A percentile compares a stretch with the other conserved stretches of the same genome.
phyloP scores from a whole-genome alignment of 345 rosid species.

The Moricandia moricandioides region DNA sequence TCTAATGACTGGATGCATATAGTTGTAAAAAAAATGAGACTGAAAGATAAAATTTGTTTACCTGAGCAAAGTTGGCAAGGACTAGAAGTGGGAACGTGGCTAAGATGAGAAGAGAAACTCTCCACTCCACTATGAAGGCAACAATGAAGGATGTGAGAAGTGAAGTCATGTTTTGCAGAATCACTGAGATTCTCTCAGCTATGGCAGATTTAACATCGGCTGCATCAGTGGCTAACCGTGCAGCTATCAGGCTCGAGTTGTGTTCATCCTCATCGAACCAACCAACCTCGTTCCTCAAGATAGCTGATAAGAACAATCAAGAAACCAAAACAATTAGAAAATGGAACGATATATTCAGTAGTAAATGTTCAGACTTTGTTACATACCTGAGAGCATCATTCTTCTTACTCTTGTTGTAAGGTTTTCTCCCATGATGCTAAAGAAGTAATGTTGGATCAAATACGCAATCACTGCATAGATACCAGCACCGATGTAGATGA shows the following conservation, averaged over 20 bases:
- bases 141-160: constrained; percentile 96
- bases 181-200: constrained; percentile 95
- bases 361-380: background rate
- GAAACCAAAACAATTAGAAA: constrained; percentile 3
- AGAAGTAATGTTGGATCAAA: constrained; percentile 97
- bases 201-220: constrained; percentile 97
- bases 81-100: constrained; percentile 95
- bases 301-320: constrained; percentile 48
- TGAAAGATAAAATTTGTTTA: constrained; percentile 27
- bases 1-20: background rate
- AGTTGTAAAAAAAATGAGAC: background rate
- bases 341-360: background rate
- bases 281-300: constrained; percentile 95
- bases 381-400: constrained; percentile 97
- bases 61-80: constrained; percentile 99
- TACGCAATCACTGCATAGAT: constrained; percentile 94
- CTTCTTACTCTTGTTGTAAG: constrained; percentile 96
- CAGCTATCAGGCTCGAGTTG: constrained; percentile 90
- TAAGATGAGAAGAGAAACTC: constrained; percentile 94
- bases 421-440: constrained; percentile 99
- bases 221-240: constrained; percentile 86
- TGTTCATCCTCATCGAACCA: constrained; percentile 99
- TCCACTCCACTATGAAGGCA: constrained; percentile 98
- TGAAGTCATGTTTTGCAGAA: constrained; percentile 97
- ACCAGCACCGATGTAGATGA: constrained; percentile 95